phyloP scores from a whole-genome alignment of 441 rosid species.

The Raphanus hybrid region DNA sequence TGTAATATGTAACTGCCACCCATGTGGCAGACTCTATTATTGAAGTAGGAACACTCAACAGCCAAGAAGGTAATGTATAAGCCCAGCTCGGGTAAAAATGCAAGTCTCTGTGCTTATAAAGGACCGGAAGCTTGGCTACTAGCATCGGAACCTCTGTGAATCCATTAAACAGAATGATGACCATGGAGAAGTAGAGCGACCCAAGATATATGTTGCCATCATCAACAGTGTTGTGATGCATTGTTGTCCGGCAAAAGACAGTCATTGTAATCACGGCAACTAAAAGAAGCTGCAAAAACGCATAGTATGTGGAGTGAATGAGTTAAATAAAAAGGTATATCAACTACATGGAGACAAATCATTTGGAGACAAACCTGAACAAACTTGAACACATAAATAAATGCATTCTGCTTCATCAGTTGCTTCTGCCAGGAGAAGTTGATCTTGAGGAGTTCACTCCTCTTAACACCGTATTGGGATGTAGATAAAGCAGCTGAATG shows the following conservation, averaged over 20 bases:
- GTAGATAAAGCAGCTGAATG: slow-evolving; percentile 96
- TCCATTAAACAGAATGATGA: slow-evolving; percentile 94
- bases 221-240: slow-evolving; percentile 78
- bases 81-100: slow-evolving; percentile 95
- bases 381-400: slow-evolving; percentile 89
- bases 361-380: not conserved
- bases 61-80: slow-evolving; percentile 91
- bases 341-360: no score
- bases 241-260: slow-evolving; percentile 82
- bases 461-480: slow-evolving; percentile 67
- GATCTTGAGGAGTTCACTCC: slow-evolving; percentile 74
- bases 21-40: slow-evolving; percentile 88
- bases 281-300: slow-evolving; percentile 67
- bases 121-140: slow-evolving; percentile 94
- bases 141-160: slow-evolving; percentile 97
- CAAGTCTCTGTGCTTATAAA: slow-evolving; percentile 95
- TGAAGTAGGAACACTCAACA: slow-evolving; percentile 85
- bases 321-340: no score
- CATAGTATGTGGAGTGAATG: no score
- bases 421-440: slow-evolving; percentile 84
- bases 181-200: slow-evolving; percentile 89
- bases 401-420: slow-evolving; percentile 91
- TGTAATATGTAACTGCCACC: slow-evolving; percentile 89
- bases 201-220: slow-evolving; percentile 92
- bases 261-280: slow-evolving; percentile 96